Evolutionary conservation across 768 basidiomycete genomes (phyloP).

Genomic region (Thelephora aurantiotincta): DNA sequence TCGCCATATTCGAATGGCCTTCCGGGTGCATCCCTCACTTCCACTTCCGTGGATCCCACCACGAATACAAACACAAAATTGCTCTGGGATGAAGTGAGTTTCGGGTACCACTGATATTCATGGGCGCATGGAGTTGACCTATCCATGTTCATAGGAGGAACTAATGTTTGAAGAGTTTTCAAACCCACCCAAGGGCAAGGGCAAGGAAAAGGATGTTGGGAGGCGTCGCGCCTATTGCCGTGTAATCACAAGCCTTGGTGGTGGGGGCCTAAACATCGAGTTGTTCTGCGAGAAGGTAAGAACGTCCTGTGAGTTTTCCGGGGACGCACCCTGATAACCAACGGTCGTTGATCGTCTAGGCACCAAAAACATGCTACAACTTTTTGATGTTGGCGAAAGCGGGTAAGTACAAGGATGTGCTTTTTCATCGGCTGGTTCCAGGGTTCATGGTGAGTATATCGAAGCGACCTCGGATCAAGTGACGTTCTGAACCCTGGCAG

Average conservation of each 20-base stretch:
- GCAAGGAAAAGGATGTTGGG: conserved; percentile 87
- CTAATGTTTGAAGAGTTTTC: conserved; percentile 94
- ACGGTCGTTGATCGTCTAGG: conserved; percentile 40
- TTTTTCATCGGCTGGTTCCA: conserved; percentile 89
- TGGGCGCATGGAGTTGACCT: neutral
- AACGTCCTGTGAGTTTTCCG: neutral
- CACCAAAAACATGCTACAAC: conserved; percentile 97
- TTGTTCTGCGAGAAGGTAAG: conserved; percentile 78
- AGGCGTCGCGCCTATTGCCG: conserved; percentile 90
- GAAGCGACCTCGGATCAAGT: neutral
- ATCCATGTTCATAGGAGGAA: conserved; percentile 51
- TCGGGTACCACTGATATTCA: neutral
- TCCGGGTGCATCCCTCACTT: conserved; percentile 87
- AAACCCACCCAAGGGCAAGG: conserved; percentile 67
- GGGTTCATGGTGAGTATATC: conserved; percentile 71
- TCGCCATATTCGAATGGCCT: conserved; percentile 87
- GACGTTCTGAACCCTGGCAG: conserved; percentile 24
- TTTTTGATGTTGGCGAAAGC: conserved; percentile 86
- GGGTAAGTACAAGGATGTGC: conserved; percentile 80
- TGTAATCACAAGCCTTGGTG: conserved; percentile 89
- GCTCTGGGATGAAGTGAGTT: conserved; percentile 80
- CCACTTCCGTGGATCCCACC: conserved; percentile 73
- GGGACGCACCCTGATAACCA: neutral
- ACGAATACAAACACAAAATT: conserved; percentile 56
- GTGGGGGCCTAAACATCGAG: conserved; percentile 69